phyloP scores from a whole-genome alignment of 2,329 filamentous ascomycete genomes.

The Thielaviopsis populi region DNA sequence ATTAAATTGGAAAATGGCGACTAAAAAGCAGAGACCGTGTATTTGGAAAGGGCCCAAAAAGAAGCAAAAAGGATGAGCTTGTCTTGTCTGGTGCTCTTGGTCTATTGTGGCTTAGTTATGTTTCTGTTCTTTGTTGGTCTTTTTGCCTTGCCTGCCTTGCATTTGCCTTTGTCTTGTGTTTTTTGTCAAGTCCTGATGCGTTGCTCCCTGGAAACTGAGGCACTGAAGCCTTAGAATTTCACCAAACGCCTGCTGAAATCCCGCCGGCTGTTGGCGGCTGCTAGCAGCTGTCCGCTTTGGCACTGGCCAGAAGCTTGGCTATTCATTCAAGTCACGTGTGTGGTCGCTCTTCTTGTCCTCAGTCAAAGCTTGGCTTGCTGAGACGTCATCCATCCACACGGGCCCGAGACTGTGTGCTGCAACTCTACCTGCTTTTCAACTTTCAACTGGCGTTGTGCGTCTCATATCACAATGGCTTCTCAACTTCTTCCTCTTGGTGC shows the following conservation, averaged over 20 bases:
- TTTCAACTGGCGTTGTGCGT: not conserved
- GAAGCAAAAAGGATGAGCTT: not conserved
- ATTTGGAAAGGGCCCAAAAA: not conserved
- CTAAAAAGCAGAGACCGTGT: not conserved
- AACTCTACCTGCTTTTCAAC: not conserved
- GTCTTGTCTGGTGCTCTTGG: not conserved
- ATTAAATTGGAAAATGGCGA: not conserved
- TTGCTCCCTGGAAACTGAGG: not conserved
- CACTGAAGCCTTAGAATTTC: not conserved
- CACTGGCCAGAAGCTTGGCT: not conserved
- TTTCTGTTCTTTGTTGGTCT: not conserved
- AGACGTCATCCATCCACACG: conserved; percentile 6
- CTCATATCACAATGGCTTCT: conserved; percentile 43
- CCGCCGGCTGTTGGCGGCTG: not conserved
- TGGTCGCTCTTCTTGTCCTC: not conserved
- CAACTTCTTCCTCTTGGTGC: conserved; percentile 58
- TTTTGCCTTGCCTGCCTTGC: not conserved
- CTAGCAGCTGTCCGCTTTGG: not conserved
- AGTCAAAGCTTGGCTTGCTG: not conserved
- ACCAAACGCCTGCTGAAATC: not conserved
- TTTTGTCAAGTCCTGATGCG: not conserved
- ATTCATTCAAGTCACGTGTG: conserved; percentile 1
- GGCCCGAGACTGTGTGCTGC: not conserved
- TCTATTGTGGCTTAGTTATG: not conserved
- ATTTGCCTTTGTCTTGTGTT: too few relatives aligned